Evolutionary conservation across 805 yeast genomes (phyloP).

Genomic region (Saturnispora galanensis): DNA sequence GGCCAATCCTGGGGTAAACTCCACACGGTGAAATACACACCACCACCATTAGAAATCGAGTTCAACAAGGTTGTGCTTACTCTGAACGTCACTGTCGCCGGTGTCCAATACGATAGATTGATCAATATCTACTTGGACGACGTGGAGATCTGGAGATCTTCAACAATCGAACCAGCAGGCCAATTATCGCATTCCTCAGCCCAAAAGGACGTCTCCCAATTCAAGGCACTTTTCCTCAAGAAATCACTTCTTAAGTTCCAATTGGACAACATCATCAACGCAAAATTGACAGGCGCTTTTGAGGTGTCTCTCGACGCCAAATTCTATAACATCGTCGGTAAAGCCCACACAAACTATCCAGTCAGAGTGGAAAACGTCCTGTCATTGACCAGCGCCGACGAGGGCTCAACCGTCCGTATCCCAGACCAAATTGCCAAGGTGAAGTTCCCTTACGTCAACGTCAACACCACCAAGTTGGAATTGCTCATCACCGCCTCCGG

Average conservation of each 20-base stretch:
- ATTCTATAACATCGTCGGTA: conserved; percentile 1
- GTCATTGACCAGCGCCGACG: conserved; percentile 27
- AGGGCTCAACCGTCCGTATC: conserved; percentile 37
- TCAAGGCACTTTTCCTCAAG: conserved; percentile 37
- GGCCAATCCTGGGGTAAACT: conserved; percentile 57
- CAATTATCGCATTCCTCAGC: conserved; percentile 36
- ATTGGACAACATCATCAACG: conserved; percentile 53
- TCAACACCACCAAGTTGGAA: conserved; percentile 50
- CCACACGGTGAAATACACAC: conserved; percentile 29
- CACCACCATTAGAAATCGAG: conserved; percentile 34
- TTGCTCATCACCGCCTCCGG: conserved; percentile 61
- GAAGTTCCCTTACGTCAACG: conserved; percentile 36
- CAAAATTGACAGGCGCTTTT: conserved; percentile 51
- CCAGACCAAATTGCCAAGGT: conserved; percentile 32
- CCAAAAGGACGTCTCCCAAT: conserved; percentile 57
- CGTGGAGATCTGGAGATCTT: conserved; percentile 70
- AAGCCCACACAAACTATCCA: neutral
- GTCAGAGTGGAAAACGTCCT: conserved; percentile 18
- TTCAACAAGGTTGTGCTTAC: conserved; percentile 47
- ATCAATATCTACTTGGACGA: conserved; percentile 55
- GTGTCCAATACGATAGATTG: conserved; percentile 57
- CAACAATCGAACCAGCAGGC: conserved; percentile 72
- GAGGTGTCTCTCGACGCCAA: conserved; percentile 38
- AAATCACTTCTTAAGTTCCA: conserved; percentile 41
- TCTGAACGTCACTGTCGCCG: conserved; percentile 42